Base-by-base conservation (phyloP, 768 basidiomycete species). In the Macrolepiota albuminosa region DNA sequence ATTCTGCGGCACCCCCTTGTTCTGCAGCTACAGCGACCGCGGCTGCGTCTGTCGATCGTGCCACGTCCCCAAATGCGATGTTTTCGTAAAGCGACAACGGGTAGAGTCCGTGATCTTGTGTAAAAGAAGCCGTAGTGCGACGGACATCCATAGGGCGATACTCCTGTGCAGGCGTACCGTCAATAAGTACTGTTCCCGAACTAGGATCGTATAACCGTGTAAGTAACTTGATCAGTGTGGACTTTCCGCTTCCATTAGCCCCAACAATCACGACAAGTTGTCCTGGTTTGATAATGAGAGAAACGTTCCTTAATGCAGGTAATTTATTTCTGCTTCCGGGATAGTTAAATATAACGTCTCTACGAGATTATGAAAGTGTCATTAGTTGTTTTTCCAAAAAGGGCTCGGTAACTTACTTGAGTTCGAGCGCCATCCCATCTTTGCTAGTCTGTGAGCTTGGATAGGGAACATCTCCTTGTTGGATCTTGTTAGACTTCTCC, bases 261-360 rank as follows among this genome's bases (percentile, higher is more conserved):
- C 84, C 84, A 7, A 86, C 84, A n/a, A 86, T 71, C 37, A 85
- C 79, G 18, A 82, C 78, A 13, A 84, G 72, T 31, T 79, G 73
- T 2, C 81, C 82, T 0, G 79, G 68, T 18, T 75, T 69, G 53
- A 85, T 78, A 4, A 62, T 69, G 21, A 84, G 70, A 0, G 78
- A 78, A 6, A 85, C 67, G 24, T 74, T 66, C 9, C 69, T 65
- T 18, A 84, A 59, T 3, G 75, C 77, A 26, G 72, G 71, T 2
- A 61, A 63, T 2, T 60, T 72, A 31, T 69, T 72, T 49, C 75
- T 71, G 54, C 70, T 71, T 24, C 74, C 78, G 0, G 84, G 83
- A 63, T 87, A 87, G 10, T 71, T 67, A 59, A 87, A 87, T 0
- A 72, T 71, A 0, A 86, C 76, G 53, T 84, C 66, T 21, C 85